Evolutionary conservation across 805 yeast genomes (phyloP).

Genomic region (Komagataella pseudopastoris): DNA sequence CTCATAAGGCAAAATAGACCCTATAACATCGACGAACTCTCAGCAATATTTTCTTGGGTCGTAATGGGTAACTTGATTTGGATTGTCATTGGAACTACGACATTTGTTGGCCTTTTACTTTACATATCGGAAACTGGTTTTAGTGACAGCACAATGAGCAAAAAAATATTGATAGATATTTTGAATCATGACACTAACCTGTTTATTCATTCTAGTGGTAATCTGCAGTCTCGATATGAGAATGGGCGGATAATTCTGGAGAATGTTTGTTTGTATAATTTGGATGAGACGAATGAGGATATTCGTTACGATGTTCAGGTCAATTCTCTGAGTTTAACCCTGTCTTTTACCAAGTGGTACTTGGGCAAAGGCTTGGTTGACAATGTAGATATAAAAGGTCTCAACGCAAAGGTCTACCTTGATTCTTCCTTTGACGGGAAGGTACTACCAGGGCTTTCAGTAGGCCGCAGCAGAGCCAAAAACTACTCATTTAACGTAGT

Average conservation of each 20-base stretch:
- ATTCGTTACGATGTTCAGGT: constrained; percentile 91
- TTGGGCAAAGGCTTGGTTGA: constrained; percentile 84
- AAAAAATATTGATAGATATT: constrained; percentile 16
- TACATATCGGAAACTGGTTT: constrained; percentile 71
- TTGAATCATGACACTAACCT: background rate
- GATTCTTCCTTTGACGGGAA: constrained; percentile 67
- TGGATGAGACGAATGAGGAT: constrained; percentile 78
- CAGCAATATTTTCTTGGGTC: constrained; percentile 87
- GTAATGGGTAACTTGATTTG: constrained; percentile 76
- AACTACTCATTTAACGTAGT: constrained; percentile 87
- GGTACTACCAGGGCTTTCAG: constrained; percentile 76
- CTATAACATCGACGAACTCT: constrained; percentile 77
- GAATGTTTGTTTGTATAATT: constrained; percentile 1
- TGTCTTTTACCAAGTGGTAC: constrained; percentile 82
- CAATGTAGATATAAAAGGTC: constrained; percentile 67
- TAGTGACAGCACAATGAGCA: constrained; percentile 80
- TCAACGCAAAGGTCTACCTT: constrained; percentile 85
- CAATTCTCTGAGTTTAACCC: constrained; percentile 68
- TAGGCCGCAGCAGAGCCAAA: constrained; percentile 55
- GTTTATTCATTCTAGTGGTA: constrained; percentile 22
- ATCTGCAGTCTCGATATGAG: constrained; percentile 64
- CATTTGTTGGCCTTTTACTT: constrained; percentile 71
- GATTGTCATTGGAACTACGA: constrained; percentile 79
- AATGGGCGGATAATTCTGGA: constrained; percentile 24
- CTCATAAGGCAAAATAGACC: constrained; percentile 2